Evolutionary conservation across 495 filamentous ascomycete species (phyloP).

Genomic region (Aspergillus ostianus): DNA sequence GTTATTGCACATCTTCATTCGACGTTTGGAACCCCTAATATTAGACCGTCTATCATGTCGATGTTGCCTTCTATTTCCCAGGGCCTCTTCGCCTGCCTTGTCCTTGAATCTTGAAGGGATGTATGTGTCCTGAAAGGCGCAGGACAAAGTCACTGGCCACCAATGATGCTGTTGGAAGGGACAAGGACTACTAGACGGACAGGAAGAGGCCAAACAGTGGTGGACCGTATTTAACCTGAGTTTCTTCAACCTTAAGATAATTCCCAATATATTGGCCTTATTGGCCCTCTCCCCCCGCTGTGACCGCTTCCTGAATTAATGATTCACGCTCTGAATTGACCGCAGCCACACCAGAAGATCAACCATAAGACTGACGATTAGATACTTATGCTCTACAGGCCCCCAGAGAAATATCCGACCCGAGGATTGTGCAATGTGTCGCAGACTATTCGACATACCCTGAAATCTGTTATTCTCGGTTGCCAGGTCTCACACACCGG

Average conservation of each 20-base stretch:
- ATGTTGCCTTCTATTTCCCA: conserved; percentile 6
- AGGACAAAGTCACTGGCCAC: background rate
- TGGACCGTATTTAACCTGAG: background rate
- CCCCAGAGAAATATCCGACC: background rate
- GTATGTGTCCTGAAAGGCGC: conserved; percentile 4
- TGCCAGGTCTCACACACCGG: background rate
- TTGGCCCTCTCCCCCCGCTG: background rate
- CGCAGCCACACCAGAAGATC: conserved; percentile 4
- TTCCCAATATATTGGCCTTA: background rate
- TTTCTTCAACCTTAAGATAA: too few relatives aligned
- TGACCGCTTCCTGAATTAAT: conserved; percentile 1
- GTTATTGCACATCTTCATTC: conserved; percentile 2
- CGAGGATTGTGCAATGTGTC: background rate
- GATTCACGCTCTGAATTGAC: conserved; percentile 2
- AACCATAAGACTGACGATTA: background rate
- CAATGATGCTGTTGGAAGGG: background rate
- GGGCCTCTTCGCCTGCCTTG: conserved; percentile 1
- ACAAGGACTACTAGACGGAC: too few relatives aligned
- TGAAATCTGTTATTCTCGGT: background rate
- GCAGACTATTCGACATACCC: background rate
- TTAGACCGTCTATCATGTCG: conserved; percentile 5
- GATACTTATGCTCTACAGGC: background rate
- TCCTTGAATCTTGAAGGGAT: background rate
- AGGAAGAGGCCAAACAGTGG: too few relatives aligned
- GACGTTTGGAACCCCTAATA: background rate